Base-by-base conservation (phyloP, 1,139 yeast genomes). In the Candida freyschussii region DNA sequence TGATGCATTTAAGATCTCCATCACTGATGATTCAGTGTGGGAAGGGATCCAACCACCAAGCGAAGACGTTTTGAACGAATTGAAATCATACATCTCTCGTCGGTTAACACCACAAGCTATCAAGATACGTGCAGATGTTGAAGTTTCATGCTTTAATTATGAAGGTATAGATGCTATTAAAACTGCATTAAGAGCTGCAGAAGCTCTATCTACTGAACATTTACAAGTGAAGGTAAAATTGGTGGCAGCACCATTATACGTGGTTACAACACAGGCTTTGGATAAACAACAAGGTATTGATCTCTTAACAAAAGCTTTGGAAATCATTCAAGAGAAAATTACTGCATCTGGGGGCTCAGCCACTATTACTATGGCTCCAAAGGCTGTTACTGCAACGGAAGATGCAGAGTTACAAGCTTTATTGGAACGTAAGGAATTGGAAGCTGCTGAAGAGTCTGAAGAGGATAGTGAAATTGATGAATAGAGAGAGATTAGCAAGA, bases 101-200 rank as follows among this genome's bases (percentile, higher is more conserved):
- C 82, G 96, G 63, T 75, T 91, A 60, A 91, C 98, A 26, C 98
- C 98, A 40, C 96, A 91, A 67, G 96, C 97, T 25, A 87, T 87
- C 53, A 93, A 91, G 67, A 83, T 93, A 56, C 83, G 98, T 63
- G 96, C 98, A 17, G 98, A 91, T 60, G 84, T 91, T 36, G 97
- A 91, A 62, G 97, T 91, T 25, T 87, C 96, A 21, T 91, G 98
- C 62, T 91, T 89, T 67, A 75, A 93, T 47, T 91, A 91, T 62
- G 97, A 91, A 60, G 99, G 99, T 60, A 87, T 91, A 49, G 96
- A 89, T 59, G 98, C 98, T 45, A 89, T 91, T 56, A 89, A 89
- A 65, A 72, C 70, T 42, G 95, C 98, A 20, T 73, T 91, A 49
- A 69, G 73, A 48, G 82, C 89, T 17, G 98, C 96, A 34, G 98